These are phyloP conservation scores for Colletotrichum chlorophyti DNA, from an alignment of 2,329 filamentous ascomycete species.

Conservation along the genomic window DNA sequence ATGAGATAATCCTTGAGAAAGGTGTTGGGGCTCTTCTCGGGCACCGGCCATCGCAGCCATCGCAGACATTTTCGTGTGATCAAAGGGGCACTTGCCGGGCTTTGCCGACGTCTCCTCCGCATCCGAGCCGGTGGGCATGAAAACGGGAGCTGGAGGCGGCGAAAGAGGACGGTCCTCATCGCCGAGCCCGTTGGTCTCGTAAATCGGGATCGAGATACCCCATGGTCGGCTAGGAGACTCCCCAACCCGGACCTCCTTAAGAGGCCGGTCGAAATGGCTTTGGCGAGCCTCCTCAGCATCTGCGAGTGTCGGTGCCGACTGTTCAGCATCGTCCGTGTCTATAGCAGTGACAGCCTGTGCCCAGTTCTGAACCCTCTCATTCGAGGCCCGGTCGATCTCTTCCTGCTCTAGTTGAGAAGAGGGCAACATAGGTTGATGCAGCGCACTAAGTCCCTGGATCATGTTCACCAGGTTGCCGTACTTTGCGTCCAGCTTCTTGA, in stretches of 20 bases:
- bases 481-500: constrained; percentile 89
- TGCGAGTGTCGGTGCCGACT: constrained; percentile 12
- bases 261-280: constrained; percentile 80
- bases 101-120: constrained; percentile 29
- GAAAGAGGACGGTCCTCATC: constrained; percentile 53
- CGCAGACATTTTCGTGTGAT: constrained; percentile 52
- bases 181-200: constrained; percentile 47
- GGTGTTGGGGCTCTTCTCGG: constrained; percentile 12
- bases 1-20: no score
- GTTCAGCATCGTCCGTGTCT: constrained; percentile 47
- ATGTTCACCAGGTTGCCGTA: constrained; percentile 92
- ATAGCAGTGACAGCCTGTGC: constrained; percentile 74
- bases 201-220: constrained; percentile 83
- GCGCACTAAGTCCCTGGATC: constrained; percentile 87
- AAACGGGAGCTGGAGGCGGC: constrained; percentile 64
- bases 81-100: constrained; percentile 65
- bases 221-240: constrained; percentile 93
- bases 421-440: constrained; percentile 87
- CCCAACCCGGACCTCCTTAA: constrained; percentile 91
- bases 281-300: constrained; percentile 65
- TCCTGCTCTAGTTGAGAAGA: constrained; percentile 58
- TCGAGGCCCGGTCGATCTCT: constrained; percentile 60
- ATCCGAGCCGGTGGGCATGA: constrained; percentile 49
- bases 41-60: constrained; percentile 40
- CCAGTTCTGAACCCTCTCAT: constrained; percentile 84